Base-by-base conservation (phyloP, 345 rosid species). In the Eutrema heterophyllum region DNA sequence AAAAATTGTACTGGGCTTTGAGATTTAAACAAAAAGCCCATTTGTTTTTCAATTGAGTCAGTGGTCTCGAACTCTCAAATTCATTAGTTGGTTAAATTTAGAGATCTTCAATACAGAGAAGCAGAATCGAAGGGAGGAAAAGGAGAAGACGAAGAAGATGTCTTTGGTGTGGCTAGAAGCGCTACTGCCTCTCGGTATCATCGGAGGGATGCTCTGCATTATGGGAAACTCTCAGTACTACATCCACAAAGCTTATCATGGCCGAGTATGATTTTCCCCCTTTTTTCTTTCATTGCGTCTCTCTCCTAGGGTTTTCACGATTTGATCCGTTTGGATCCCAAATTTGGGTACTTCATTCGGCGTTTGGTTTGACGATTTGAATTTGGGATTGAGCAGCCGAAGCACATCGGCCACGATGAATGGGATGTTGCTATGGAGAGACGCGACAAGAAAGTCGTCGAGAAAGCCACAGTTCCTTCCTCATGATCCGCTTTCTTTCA, bases 391-490 rank as follows among this genome's bases (percentile, higher is more conserved):
- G 65, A 5, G 62, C 80, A 88, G 96, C 97, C 98, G 2, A 93
- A 94, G 87, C 97, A 94, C 78, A 83, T 91, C 56, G 97, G 98
- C 0, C 87, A 84, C 72, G 97, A 94, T 75, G 74, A 84, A 84
- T 94, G 98, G 98, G 97, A 91, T 51, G 93, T 88, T 40, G 93
- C 93, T 70, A 88, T 94, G 97, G 98, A 94, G 68, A 80, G 96
- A 79, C 88, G 98, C 79, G 98, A 94, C 78, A 87, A 89, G 82
- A 88, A 87, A 84, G 90, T 94, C 82, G n/a, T 70, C 5, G 94
- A 88, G 55, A 78, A 84, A 69, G 71, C 75, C 15, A 27, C 84
- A 5, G 56, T 68, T 49, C 51, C 87, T 77, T 70, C 90, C n/a
- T 76, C 90, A 29, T 87, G 84, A 77, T 45, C 79, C 26, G 32